These are phyloP conservation scores for Licmophora abbreviata DNA, from an alignment of 108 stramenopile genomes.

Conservation along the genomic window DNA sequence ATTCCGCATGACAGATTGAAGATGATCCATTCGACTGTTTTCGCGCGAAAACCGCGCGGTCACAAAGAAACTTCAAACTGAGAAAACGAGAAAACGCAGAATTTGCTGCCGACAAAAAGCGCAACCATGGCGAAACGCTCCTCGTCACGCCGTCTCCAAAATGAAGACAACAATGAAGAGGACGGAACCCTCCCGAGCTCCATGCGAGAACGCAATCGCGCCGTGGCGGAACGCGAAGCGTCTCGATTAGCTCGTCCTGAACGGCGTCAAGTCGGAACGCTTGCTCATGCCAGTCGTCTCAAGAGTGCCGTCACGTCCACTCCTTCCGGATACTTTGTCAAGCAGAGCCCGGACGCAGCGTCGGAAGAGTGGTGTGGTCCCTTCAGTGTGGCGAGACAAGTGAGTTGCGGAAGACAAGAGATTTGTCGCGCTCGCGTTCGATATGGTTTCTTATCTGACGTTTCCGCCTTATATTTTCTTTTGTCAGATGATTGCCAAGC, in stretches of 20 bases:
- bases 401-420: constrained; percentile 71
- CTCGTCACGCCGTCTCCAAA: too few species aligned
- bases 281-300: constrained; percentile 56
- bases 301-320: constrained; percentile 69
- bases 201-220: constrained; percentile 62
- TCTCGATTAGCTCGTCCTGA: constrained; percentile 54
- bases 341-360: constrained; percentile 1
- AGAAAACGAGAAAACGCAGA: too few species aligned
- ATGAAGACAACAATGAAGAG: constrained; percentile 4
- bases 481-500: constrained; percentile 73
- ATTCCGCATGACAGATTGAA: too few species aligned
- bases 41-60: too few species aligned
- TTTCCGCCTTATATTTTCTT: too few species aligned
- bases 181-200: constrained; percentile 14
- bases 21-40: too few species aligned
- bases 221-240: constrained; percentile 78
- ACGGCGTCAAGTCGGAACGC: constrained; percentile 9
- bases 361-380: constrained; percentile 75
- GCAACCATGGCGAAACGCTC: too few species aligned
- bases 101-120: too few species aligned
- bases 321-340: constrained; percentile 47
- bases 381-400: constrained; percentile 73
- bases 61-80: too few species aligned
- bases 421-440: constrained; percentile 38
- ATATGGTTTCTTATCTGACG: too few species aligned